Base-by-base conservation (phyloP, 2,329 filamentous ascomycete genomes). In the Ambrosiella beaveri region DNA sequence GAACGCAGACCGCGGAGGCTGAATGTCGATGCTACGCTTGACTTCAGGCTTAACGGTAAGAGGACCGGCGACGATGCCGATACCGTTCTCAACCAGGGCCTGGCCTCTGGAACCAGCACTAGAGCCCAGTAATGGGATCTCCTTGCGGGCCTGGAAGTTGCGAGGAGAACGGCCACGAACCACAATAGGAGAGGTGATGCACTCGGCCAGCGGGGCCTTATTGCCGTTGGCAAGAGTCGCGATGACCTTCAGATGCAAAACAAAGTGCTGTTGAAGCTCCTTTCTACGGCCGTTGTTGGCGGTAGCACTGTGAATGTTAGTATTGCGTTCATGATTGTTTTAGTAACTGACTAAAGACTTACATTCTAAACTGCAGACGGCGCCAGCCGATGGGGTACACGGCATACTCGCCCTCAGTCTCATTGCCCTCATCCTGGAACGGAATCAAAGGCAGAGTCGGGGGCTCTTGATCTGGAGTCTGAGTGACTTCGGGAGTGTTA, bases 331-430 rank as follows among this genome's bases (percentile, higher is more conserved):
- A 51, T 35, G 40, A 7, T n/a, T 17, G 27, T 37, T 45, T 6
- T 13, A 19, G 15, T 17, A 17, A 44, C 6, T 13, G 12, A 12
- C 27, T 17, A 38, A 57, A 37, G 38, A 71, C 78, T 71, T 69
- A 81, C 75, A 84, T 95, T 65, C 91, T 79, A 67, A 97, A 97
- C 66, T 97, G 91, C 62, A 97, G 72, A 59, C 91, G 80, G 65
- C 93, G 89, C 88, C 91, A 97, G 52, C 89, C 88, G 62, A 97
- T 90, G 3, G 90, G 90, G 65, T 95, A 95, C 50, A 87, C 89
- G 13, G 88, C 87, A 63, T 86, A 91, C 63, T 95, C 90, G 6
- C 86, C 85, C 57, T 91, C 86, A 1, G 70, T 66, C 55, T 79
- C 77, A 12, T 71, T 66, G 11, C 75, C 77, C 51, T 80, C 78